Conservation (phyloP, 2,329 filamentous ascomycete genomes). For the Penicillium sp. region DNA sequence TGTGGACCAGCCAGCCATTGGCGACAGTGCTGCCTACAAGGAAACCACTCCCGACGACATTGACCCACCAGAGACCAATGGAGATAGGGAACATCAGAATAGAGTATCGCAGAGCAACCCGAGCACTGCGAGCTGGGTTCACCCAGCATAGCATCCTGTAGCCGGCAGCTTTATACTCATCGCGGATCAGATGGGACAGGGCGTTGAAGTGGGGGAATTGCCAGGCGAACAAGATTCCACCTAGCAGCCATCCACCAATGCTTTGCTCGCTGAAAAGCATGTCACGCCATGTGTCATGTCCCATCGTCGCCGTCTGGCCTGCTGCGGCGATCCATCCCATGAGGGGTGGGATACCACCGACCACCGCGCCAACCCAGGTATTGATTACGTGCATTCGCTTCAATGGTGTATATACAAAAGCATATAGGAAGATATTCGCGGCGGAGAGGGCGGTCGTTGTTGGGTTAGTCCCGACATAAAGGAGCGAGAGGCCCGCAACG, state of each 20-base stretch:
- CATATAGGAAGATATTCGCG: slow-evolving; percentile 84
- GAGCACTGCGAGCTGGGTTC: slow-evolving; percentile 78
- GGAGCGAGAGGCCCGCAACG: slow-evolving; percentile 63
- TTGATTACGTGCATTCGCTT: slow-evolving; percentile 85
- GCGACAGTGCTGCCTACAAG: slow-evolving; percentile 74
- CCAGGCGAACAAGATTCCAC: slow-evolving; percentile 84
- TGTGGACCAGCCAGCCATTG: slow-evolving; percentile 79
- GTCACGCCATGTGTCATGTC: slow-evolving; percentile 72
- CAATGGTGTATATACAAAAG: slow-evolving; percentile 86
- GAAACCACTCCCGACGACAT: slow-evolving; percentile 84
- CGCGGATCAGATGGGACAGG: slow-evolving; percentile 79
- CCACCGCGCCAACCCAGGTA: slow-evolving; percentile 90
- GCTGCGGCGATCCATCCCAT: slow-evolving; percentile 99
- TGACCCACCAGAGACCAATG: slow-evolving; percentile 70
- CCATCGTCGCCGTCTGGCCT: slow-evolving; percentile 73
- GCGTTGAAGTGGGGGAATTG: slow-evolving; percentile 99
- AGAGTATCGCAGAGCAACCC: slow-evolving; percentile 85
- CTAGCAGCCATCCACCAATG: slow-evolving; percentile 84
- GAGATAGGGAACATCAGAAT: slow-evolving; percentile 84
- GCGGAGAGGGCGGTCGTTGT: slow-evolving; percentile 84
- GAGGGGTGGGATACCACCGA: slow-evolving; percentile 88
- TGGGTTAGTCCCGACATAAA: slow-evolving; percentile 90
- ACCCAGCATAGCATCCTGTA: slow-evolving; percentile 78
- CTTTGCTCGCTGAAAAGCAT: slow-evolving; percentile 68
- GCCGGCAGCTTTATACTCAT: slow-evolving; percentile 75